phyloP scores from a whole-genome alignment of 257 asterid species.

The Rubia yunnanensis region DNA sequence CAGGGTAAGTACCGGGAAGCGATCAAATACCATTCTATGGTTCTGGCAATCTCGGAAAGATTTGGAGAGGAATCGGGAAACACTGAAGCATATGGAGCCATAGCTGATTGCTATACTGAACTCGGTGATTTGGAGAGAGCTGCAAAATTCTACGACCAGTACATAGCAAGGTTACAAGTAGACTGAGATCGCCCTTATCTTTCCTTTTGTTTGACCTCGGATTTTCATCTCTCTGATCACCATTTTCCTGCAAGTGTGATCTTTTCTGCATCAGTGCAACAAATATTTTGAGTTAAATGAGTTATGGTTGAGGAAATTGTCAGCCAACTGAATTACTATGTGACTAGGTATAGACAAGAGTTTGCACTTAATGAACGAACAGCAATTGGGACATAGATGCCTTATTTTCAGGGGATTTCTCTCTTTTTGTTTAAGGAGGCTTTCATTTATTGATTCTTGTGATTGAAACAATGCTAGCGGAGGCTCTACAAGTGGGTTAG shows the following conservation, averaged over 20 bases:
- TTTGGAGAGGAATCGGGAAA: constrained; percentile 92
- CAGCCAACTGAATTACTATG: not conserved
- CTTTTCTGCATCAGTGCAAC: not conserved
- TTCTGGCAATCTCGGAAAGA: constrained; percentile 66
- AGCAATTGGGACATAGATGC: not conserved
- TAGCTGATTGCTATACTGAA: constrained; percentile 96
- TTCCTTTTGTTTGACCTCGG: constrained; percentile 3
- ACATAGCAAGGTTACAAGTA: constrained; percentile 75
- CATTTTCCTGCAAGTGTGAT: constrained; percentile 12
- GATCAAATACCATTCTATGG: constrained; percentile 69
- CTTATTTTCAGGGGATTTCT: not conserved
- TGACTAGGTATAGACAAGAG: not conserved
- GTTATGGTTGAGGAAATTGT: not conserved
- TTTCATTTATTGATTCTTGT: not conserved
- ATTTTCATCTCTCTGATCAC: constrained; percentile 3
- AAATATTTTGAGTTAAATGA: constrained; percentile 3
- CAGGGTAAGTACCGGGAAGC: constrained; percentile 87
- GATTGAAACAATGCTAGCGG: too few relatives aligned
- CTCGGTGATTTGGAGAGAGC: constrained; percentile 90
- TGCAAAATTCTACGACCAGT: constrained; percentile 80
- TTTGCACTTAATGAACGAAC: not conserved
- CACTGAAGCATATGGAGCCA: constrained; percentile 93
- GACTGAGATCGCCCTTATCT: constrained; percentile 31
- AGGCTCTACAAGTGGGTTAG: too few relatives aligned
- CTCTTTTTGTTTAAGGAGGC: not conserved